phyloP scores from a whole-genome alignment of 2,329 filamentous ascomycete species.

The Paecilomyces fulvus region DNA sequence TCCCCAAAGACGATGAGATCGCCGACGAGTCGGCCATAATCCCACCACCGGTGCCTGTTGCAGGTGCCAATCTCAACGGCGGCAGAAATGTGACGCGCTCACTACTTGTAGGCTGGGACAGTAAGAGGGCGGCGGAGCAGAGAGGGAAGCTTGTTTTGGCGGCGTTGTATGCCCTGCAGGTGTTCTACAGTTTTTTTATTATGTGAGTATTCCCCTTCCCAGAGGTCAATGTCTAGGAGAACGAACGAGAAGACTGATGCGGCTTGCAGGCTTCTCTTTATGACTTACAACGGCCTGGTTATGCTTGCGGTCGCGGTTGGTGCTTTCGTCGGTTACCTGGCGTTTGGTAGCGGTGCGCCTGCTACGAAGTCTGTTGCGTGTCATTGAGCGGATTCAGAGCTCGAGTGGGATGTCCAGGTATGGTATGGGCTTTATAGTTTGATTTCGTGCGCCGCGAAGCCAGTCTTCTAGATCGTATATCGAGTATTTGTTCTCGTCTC shows the following conservation, averaged over 20 bases:
- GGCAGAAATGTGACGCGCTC: constrained; percentile 49
- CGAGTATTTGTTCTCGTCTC: not conserved
- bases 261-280: constrained; percentile 74
- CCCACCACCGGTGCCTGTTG: not conserved
- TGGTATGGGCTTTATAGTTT: not conserved
- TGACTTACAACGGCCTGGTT: constrained; percentile 99
- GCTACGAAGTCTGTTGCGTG: constrained; percentile 83
- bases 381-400: constrained; percentile 50
- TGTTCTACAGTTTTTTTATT: constrained; percentile 98
- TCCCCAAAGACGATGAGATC: constrained; percentile 26
- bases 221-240: not conserved
- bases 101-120: constrained; percentile 66
- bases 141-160: constrained; percentile 72
- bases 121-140: constrained; percentile 52
- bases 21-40: constrained; percentile 17
- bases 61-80: constrained; percentile 1
- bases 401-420: not conserved
- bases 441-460: not conserved
- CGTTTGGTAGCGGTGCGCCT: constrained; percentile 64
- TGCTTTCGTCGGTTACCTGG: constrained; percentile 77
- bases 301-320: constrained; percentile 88
- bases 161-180: constrained; percentile 78
- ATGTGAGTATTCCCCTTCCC: constrained; percentile 60
- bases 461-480: not conserved
- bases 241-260: not conserved